A percentile compares a stretch with the other conserved stretches of the same genome.
phyloP scores from a whole-genome alignment of 2,329 filamentous ascomycete species.

The Colletotrichum sidae region DNA sequence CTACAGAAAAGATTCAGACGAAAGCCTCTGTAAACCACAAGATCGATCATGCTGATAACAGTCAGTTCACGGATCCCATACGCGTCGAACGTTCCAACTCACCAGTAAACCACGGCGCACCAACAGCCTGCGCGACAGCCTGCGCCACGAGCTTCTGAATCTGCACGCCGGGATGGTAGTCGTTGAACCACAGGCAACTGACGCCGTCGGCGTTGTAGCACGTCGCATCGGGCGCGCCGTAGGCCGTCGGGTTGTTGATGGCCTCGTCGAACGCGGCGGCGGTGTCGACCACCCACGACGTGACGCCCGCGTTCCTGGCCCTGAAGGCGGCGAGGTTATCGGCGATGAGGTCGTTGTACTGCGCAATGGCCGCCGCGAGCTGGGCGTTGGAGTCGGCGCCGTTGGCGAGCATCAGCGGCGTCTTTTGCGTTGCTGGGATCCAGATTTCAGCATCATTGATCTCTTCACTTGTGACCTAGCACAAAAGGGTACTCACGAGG shows the following conservation, averaged over 20 bases:
- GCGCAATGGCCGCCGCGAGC: conserved; percentile 49
- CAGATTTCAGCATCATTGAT: background rate
- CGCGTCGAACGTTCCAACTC: background rate
- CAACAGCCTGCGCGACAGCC: conserved; percentile 46
- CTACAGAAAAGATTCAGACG: no score
- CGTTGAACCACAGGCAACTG: conserved; percentile 59
- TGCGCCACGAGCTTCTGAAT: conserved; percentile 54
- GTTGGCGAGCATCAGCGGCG: conserved; percentile 48
- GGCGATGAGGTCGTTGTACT: conserved; percentile 52
- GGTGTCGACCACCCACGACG: conserved; percentile 54
- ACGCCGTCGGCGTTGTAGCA: conserved; percentile 56
- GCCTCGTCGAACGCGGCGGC: conserved; percentile 54
- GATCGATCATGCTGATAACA: no score
- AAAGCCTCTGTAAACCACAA: no score
- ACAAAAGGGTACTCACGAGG: conserved; percentile 47
- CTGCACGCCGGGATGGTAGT: conserved; percentile 55
- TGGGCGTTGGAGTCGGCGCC: conserved; percentile 40
- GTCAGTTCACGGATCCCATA: no score
- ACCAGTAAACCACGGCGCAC: conserved; percentile 34
- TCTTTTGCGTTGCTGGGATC: conserved; percentile 52
- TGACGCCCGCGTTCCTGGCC: conserved; percentile 47
- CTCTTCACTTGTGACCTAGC: background rate
- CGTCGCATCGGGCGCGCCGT: conserved; percentile 55
- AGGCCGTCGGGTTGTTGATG: conserved; percentile 53
- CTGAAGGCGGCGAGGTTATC: conserved; percentile 47